A percentile compares a stretch with the other conserved stretches of the same genome.
phyloP scores from a whole-genome alignment of 2,329 filamentous ascomycete species.

The Gaeumannomyces sp. region DNA sequence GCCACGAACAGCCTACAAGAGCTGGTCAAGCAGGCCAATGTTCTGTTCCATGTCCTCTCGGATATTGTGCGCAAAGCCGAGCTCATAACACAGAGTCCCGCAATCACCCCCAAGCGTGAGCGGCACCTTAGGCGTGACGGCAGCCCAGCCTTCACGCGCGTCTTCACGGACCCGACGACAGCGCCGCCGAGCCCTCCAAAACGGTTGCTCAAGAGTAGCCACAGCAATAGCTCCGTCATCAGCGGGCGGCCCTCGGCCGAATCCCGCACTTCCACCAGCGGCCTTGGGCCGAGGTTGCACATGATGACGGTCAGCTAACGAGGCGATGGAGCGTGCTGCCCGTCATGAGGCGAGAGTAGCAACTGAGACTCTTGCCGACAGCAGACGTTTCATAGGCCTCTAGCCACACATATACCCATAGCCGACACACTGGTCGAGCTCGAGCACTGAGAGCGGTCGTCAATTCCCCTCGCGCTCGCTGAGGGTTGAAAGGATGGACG shows the following conservation, averaged over 20 bases:
- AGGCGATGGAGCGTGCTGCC: conserved; percentile 2
- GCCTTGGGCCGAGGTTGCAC: conserved; percentile 49
- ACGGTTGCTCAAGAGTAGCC: conserved; percentile 40
- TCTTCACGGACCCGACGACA: conserved; percentile 55
- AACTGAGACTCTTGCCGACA: not conserved
- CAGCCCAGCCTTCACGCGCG: conserved; percentile 61
- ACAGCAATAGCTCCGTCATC: conserved; percentile 47
- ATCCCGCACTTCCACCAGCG: conserved; percentile 41
- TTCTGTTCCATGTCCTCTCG: conserved; percentile 52
- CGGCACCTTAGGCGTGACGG: conserved; percentile 43
- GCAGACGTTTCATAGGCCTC: not conserved
- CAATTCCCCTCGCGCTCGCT: not conserved
- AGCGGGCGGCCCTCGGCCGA: conserved; percentile 41
- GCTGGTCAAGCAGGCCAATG: conserved; percentile 56
- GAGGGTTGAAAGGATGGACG: not conserved
- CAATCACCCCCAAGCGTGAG: conserved; percentile 40
- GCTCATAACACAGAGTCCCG: conserved; percentile 50
- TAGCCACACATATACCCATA: not conserved
- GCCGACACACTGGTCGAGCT: not conserved
- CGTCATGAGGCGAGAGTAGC: not conserved
- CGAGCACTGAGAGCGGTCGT: not conserved
- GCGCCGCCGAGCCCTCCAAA: conserved; percentile 3
- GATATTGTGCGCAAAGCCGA: conserved; percentile 55
- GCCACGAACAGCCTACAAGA: conserved; percentile 64
- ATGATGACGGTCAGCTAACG: conserved; percentile 57